A percentile compares a stretch with the other conserved stretches of the same genome.
Conservation (phyloP, 805 yeast genomes). For the Kluyveromyces wickerhamii region DNA sequence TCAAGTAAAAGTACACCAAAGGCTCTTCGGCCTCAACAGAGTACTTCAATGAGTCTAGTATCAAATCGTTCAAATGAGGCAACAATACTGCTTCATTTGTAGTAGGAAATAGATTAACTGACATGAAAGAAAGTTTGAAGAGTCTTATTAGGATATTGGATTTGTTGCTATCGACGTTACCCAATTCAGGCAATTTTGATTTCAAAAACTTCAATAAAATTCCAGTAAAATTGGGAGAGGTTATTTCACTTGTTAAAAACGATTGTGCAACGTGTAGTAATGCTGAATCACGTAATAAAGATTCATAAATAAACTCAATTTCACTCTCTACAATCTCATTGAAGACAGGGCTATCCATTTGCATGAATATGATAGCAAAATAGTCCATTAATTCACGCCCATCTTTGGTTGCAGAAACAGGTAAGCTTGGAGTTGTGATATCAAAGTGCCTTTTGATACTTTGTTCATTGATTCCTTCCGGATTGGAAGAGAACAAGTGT, state of each 20-base stretch:
- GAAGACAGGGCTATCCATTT: conserved; percentile 91
- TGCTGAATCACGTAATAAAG: conserved; percentile 77
- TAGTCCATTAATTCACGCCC: conserved; percentile 95
- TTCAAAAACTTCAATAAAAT: conserved; percentile 69
- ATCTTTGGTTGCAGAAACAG: conserved; percentile 82
- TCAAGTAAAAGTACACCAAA: conserved; percentile 76
- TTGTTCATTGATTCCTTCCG: conserved; percentile 20
- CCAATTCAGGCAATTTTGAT: conserved; percentile 66
- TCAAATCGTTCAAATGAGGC: conserved; percentile 80
- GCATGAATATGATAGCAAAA: conserved; percentile 86
- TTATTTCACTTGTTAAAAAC: conserved; percentile 87
- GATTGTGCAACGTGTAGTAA: conserved; percentile 87
- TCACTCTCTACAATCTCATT: conserved; percentile 84
- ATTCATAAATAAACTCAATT: conserved; percentile 65
- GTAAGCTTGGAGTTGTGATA: conserved; percentile 71
- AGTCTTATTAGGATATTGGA: conserved; percentile 77
- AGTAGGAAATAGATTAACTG: conserved; percentile 83
- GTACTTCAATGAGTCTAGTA: conserved; percentile 66
- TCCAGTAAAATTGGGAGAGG: conserved; percentile 87
- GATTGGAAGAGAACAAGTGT: conserved; percentile 54
- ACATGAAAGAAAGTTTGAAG: conserved; percentile 91
- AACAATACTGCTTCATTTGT: conserved; percentile 80
- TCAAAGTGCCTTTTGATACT: conserved; percentile 39
- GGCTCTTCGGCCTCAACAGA: conserved; percentile 89
- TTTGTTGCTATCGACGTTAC: conserved; percentile 67